Base-by-base conservation (phyloP, 345 rosid species). In the Alliaria petiolata region DNA sequence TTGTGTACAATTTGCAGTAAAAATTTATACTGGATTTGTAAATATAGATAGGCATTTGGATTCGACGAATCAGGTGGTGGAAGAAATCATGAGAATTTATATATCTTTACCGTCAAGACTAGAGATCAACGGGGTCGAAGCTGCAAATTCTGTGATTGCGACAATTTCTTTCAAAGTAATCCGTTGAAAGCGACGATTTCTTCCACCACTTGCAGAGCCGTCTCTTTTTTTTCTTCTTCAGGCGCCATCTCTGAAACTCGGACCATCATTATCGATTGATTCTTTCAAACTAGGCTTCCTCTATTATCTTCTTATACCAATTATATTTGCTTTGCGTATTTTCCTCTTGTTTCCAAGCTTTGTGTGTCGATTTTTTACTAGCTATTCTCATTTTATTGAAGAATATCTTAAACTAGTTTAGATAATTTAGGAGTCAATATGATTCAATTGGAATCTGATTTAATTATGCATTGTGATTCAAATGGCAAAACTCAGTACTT, bases 361-460 rank as follows among this genome's bases (percentile, higher is more conserved):
- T 17, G 5, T 5, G 2, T 50, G 2, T 69, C 25, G 4, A 28
- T 70, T 58, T 22, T 22, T 47, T 67, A 49, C 60, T 60, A 39
- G 13, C 49, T 70, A 0, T 16, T 20, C 9, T 14, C 13, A 1
- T 67, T 57, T 0, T 11, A 22, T 8, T 8, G 5, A 26, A 8
- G 1, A 61, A 47, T 49, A 0, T 50, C 25, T 50, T 6, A 62
- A 31, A 2, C 30, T 8, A 12, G 30, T 6, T 54, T 66, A 50
- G 72, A 66, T 59, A 54, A 66, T 3, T 58, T 38, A 16, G 0
- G n/a, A 15, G 19, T 15, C 56, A 11, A 47, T 47, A 38, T 0
- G 39, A 67, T 28, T 20, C 62, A 40, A 16, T 47, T 67, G 13
- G 3, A 55, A 67, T 74, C 78, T 20, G 53, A 58, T 59, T 53